Conservation (phyloP, 75 land plant species). For the Chamaecyparis obtusa region DNA sequence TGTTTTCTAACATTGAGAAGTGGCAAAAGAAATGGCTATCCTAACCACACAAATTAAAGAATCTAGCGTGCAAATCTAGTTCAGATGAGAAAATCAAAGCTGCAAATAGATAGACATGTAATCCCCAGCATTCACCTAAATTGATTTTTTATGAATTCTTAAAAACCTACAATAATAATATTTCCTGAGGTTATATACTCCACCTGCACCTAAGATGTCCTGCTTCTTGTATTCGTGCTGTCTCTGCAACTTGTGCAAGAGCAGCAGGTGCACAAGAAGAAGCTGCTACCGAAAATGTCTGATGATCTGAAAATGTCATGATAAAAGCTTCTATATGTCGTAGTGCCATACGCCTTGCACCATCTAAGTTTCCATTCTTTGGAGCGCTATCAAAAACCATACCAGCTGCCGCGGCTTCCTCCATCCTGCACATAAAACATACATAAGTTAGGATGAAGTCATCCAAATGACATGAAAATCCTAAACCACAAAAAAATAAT, state of each 20-base stretch:
- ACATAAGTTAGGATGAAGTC: background rate
- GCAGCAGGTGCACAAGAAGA: slow-evolving; percentile 77
- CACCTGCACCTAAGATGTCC: slow-evolving; percentile 99
- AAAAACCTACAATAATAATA: background rate
- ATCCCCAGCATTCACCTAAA: background rate
- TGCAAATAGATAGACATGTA: background rate
- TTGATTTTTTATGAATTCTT: background rate
- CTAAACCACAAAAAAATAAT: background rate
- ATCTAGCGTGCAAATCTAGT: background rate
- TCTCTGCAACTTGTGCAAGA: slow-evolving; percentile 69
- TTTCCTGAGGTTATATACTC: background rate
- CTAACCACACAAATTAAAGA: background rate
- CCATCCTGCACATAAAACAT: slow-evolving; percentile 64
- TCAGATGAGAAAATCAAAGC: background rate
- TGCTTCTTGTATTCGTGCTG: slow-evolving; percentile 90
- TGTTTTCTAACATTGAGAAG: background rate
- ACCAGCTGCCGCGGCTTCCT: slow-evolving; percentile 64
- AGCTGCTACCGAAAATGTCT: slow-evolving; percentile 59
- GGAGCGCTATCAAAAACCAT: slow-evolving; percentile 53
- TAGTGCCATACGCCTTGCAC: slow-evolving; percentile 78
- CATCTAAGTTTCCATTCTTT: slow-evolving; percentile 69
- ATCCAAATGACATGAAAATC: background rate
- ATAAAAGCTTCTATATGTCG: slow-evolving; percentile 82
- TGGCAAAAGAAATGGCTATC: background rate
- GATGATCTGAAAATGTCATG: slow-evolving; percentile 72